phyloP scores from a whole-genome alignment of 2,329 filamentous ascomycete species.

The Fusarium stilboides region DNA sequence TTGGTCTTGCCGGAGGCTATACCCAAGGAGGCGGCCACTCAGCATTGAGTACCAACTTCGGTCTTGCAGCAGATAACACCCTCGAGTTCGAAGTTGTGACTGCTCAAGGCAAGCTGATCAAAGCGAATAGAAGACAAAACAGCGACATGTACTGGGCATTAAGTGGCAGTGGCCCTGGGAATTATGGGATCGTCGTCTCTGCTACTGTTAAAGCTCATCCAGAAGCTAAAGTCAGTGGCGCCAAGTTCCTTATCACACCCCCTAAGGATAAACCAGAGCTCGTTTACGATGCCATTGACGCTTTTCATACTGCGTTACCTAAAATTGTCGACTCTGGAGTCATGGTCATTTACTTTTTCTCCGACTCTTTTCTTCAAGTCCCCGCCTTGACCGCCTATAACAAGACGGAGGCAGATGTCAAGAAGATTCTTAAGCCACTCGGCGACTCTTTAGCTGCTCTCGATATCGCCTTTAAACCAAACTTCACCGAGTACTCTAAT shows the following conservation, averaged over 20 bases:
- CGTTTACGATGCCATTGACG: conserved; percentile 42
- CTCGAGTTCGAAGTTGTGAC: conserved; percentile 70
- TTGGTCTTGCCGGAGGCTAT: conserved; percentile 74
- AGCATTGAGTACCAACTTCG: conserved; percentile 65
- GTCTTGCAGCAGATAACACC: conserved; percentile 72
- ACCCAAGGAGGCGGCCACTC: conserved; percentile 71
- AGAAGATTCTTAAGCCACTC: conserved; percentile 56
- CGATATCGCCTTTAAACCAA: conserved; percentile 23
- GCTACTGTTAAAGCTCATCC: conserved; percentile 67
- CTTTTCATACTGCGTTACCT: conserved; percentile 47
- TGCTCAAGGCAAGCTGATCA: conserved; percentile 63
- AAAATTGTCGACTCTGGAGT: conserved; percentile 63
- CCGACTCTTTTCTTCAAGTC: conserved; percentile 24
- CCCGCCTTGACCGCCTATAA: conserved; percentile 61
- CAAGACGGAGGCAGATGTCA: conserved; percentile 57
- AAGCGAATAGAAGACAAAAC: conserved; percentile 63
- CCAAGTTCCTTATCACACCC: conserved; percentile 44
- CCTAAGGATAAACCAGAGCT: conserved; percentile 15
- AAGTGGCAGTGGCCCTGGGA: conserved; percentile 71
- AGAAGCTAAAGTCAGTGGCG: conserved; percentile 56
- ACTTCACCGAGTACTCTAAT: conserved; percentile 35
- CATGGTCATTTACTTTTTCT: conserved; percentile 60
- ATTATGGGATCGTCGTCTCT: conserved; percentile 69
- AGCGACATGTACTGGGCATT: conserved; percentile 75
- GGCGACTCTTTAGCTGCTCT: conserved; percentile 29